Evolutionary conservation across 805 yeast genomes (phyloP).

Genomic region (Ogataea corticis): DNA sequence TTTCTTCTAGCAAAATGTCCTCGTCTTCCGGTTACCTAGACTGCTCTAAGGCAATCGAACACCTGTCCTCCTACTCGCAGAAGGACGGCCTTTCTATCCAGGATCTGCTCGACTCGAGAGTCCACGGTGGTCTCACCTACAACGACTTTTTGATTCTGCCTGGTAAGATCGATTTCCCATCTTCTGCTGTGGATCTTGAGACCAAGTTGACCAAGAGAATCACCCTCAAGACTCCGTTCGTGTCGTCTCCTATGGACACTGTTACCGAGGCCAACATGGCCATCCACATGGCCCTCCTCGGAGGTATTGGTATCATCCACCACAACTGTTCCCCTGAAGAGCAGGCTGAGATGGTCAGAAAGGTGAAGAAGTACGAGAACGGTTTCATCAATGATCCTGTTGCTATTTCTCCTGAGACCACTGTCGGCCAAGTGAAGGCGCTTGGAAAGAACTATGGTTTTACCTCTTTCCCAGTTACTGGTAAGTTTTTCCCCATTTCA

Average conservation of each 20-base stretch:
- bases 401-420: constrained; percentile 71
- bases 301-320: constrained; percentile 98
- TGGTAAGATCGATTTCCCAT: constrained; percentile 88
- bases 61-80: constrained; percentile 60
- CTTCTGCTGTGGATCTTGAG: constrained; percentile 74
- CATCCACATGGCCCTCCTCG: constrained; percentile 95
- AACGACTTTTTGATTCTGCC: constrained; percentile 95
- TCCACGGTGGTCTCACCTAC: constrained; percentile 95
- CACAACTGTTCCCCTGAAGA: constrained; percentile 96
- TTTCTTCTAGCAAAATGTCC: background rate
- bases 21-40: constrained; percentile 32
- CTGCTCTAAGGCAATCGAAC: constrained; percentile 62
- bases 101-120: constrained; percentile 83
- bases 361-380: constrained; percentile 95
- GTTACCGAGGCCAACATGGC: constrained; percentile 98
- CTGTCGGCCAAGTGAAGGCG: constrained; percentile 78
- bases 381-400: constrained; percentile 96
- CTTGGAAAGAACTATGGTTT: constrained; percentile 79
- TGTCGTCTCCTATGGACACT: constrained; percentile 99
- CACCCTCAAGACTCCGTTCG: constrained; percentile 89
- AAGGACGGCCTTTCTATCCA: constrained; percentile 86
- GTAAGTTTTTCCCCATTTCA: constrained; percentile 58
- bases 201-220: constrained; percentile 89
- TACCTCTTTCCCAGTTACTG: constrained; percentile 98
- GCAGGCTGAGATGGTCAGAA: constrained; percentile 97